These are phyloP conservation scores for Micractinium sp. DNA, from an alignment of 139 green algal species.

Conservation along the genomic window DNA sequence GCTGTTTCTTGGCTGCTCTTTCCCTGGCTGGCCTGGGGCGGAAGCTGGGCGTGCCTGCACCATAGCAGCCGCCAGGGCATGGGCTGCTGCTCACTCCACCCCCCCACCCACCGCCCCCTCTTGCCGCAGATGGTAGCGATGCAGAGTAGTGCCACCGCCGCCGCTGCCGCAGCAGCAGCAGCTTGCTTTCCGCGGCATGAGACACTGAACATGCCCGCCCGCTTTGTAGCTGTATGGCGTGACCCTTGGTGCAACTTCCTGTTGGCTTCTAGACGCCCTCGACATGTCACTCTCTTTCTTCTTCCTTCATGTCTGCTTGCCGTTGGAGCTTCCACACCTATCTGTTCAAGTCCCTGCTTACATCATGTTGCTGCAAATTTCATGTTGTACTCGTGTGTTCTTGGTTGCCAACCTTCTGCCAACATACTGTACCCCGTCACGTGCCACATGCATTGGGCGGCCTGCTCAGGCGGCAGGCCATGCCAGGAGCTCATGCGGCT, in stretches of 20 bases:
- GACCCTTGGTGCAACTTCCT: not conserved
- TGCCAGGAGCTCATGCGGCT: not conserved
- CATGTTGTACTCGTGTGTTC: too few relatives aligned
- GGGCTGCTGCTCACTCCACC: not conserved
- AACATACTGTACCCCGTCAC: not conserved
- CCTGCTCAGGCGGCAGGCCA: not conserved
- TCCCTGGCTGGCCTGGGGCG: too few relatives aligned
- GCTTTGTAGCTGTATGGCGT: not conserved
- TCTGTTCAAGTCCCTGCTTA: too few relatives aligned
- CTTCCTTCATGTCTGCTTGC: not conserved
- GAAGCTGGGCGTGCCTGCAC: not conserved
- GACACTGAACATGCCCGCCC: too few relatives aligned
- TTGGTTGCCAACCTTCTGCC: not conserved
- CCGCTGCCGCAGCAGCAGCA: not conserved
- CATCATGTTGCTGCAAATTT: too few relatives aligned
- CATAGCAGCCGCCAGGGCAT: not conserved
- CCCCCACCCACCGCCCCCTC: not conserved
- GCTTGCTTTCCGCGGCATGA: not conserved
- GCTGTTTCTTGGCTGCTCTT: not conserved
- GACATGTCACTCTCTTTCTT: not conserved
- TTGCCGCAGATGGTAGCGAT: not conserved
- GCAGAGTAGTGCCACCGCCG: not conserved
- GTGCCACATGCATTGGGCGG: not conserved
- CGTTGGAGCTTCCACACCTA: too few relatives aligned
- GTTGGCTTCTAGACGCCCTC: not conserved